phyloP scores from a whole-genome alignment of 345 rosid species.

The Crucihimalaya himalaica region DNA sequence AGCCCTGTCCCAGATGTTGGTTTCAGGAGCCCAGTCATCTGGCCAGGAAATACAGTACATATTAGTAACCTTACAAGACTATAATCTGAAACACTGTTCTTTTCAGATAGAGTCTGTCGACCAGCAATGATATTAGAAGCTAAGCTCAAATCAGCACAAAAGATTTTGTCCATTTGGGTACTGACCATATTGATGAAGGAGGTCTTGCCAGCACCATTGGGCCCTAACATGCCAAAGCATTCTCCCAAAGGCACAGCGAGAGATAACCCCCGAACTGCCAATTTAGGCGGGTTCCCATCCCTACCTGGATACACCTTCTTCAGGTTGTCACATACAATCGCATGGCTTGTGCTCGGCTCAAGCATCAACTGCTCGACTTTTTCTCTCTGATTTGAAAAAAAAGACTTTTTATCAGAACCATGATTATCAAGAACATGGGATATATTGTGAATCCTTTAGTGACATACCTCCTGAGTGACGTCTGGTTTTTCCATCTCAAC shows the following conservation, averaged over 20 bases:
- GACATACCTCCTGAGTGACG: constrained; percentile 78
- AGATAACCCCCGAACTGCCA: constrained; percentile 88
- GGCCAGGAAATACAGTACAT: constrained; percentile 20
- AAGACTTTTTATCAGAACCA: background rate
- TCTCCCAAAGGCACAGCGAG: constrained; percentile 90
- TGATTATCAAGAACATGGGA: constrained; percentile 3
- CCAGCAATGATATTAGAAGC: background rate
- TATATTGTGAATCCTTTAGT: background rate
- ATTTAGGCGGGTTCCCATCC: constrained; percentile 86
- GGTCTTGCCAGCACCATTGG: constrained; percentile 98
- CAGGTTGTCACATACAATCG: constrained; percentile 68
- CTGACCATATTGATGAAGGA: constrained; percentile 93
- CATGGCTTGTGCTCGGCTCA: constrained; percentile 54
- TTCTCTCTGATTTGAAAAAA: constrained; percentile 54
- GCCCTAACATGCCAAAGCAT: constrained; percentile 98
- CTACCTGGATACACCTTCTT: constrained; percentile 85
- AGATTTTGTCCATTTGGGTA: constrained; percentile 19
- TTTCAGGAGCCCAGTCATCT: constrained; percentile 93
- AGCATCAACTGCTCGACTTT: constrained; percentile 72
- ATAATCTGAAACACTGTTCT: background rate
- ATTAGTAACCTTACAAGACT: background rate
- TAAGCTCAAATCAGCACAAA: background rate
- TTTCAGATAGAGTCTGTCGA: background rate
- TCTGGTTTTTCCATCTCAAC: constrained; percentile 85
- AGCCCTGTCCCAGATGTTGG: constrained; percentile 80